phyloP scores from a whole-genome alignment of 2,329 filamentous ascomycete genomes.

The Chaetoscypha palmicola region DNA sequence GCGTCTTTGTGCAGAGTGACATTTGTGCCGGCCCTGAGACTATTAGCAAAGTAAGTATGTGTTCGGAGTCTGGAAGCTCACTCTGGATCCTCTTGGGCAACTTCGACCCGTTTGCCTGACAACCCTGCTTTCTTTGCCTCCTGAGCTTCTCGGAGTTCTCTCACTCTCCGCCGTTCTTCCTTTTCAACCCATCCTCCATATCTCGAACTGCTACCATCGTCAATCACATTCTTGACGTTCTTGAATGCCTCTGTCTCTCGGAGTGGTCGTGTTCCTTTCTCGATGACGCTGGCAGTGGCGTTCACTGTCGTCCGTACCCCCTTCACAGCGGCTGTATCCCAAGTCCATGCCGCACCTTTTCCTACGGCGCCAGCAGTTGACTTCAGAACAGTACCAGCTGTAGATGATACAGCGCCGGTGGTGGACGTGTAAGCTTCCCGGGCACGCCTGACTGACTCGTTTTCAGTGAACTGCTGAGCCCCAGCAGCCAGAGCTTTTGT shows the following conservation, averaged over 20 bases:
- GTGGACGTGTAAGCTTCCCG: constrained; percentile 82
- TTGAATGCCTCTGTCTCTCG: constrained; percentile 93
- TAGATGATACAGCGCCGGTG: constrained; percentile 72
- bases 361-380: constrained; percentile 80
- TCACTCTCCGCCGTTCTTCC: constrained; percentile 77
- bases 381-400: constrained; percentile 74
- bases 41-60: too few species aligned
- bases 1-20: constrained; percentile 95
- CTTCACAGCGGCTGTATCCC: constrained; percentile 91
- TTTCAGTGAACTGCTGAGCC: constrained; percentile 87
- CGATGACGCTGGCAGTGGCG: constrained; percentile 76
- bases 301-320: constrained; percentile 81
- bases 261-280: constrained; percentile 91
- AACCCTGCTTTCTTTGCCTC: constrained; percentile 36
- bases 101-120: constrained; percentile 44
- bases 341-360: constrained; percentile 90
- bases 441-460: constrained; percentile 80
- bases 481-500: constrained; percentile 89
- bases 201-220: constrained; percentile 90
- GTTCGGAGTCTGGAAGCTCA: too few species aligned
- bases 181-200: constrained; percentile 97
- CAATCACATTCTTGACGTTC: constrained; percentile 89
- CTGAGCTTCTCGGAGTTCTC: constrained; percentile 66
- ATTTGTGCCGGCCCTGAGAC: constrained; percentile 75
- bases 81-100: constrained; percentile 79